Conservation (phyloP, 192 early-diverging fungal species). For the Radiomyces spectabilis region DNA sequence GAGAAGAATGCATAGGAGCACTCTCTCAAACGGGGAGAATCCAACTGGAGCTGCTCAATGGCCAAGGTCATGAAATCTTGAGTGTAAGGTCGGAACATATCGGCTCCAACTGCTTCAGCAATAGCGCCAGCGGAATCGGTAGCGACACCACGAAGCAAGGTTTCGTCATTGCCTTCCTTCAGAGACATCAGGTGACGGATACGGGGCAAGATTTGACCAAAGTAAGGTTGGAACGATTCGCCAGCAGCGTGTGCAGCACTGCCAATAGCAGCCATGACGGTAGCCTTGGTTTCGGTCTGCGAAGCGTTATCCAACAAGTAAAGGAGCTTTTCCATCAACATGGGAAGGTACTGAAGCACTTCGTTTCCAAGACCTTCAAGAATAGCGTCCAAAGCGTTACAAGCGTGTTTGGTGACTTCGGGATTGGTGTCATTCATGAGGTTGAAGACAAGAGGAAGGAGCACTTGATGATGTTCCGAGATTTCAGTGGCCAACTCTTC, state of each 20-base stretch:
- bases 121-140: slow-evolving; percentile 79
- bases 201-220: slow-evolving; percentile 60
- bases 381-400: slow-evolving; percentile 84
- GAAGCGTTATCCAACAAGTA: slow-evolving; percentile 62
- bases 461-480: slow-evolving; percentile 66
- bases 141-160: slow-evolving; percentile 76
- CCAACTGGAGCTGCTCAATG: slow-evolving; percentile 67
- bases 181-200: slow-evolving; percentile 67
- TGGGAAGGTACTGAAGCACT: slow-evolving; percentile 73
- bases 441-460: slow-evolving; percentile 80
- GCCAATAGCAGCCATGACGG: slow-evolving; percentile 79
- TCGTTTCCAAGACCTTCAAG: slow-evolving; percentile 77
- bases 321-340: slow-evolving; percentile 75
- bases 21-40: slow-evolving; percentile 70
- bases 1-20: slow-evolving; percentile 86
- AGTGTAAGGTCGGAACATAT: slow-evolving; percentile 70
- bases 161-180: slow-evolving; percentile 58
- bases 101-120: slow-evolving; percentile 81
- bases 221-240: slow-evolving; percentile 68
- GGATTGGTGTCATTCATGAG: slow-evolving; percentile 71
- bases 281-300: slow-evolving; percentile 61
- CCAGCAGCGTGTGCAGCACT: slow-evolving; percentile 86
- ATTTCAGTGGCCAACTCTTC: slow-evolving; percentile 77
- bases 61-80: slow-evolving; percentile 69
- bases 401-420: slow-evolving; percentile 71